Evolutionary conservation across 306 rosid genomes (phyloP).

Genomic region (Adenanthera pavonina): DNA sequence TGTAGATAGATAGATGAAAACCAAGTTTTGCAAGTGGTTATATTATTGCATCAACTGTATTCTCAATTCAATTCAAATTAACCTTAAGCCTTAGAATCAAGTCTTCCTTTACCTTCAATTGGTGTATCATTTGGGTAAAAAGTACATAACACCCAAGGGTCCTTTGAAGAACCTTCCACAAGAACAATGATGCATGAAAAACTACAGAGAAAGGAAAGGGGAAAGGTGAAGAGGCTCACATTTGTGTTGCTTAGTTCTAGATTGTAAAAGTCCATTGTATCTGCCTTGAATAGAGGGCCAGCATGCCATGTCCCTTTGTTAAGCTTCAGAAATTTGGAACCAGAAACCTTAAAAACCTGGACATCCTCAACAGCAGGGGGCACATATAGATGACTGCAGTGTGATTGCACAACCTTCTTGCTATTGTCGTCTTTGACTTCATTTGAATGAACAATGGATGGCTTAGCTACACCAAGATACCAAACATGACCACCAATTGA

Average conservation of each 20-base stretch:
- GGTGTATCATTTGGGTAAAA: background rate
- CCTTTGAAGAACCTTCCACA: conserved; percentile 13
- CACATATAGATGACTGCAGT: conserved; percentile 60
- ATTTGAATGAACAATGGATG: conserved; percentile 60
- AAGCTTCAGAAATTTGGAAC: conserved; percentile 82
- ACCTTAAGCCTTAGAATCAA: background rate
- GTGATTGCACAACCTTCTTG: conserved; percentile 49
- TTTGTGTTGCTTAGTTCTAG: conserved; percentile 74
- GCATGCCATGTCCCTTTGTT: conserved; percentile 93
- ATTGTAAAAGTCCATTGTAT: conserved; percentile 70
- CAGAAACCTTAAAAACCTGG: conserved; percentile 67
- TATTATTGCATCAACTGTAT: background rate
- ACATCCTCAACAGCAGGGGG: conserved; percentile 71
- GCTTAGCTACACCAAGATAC: conserved; percentile 89
- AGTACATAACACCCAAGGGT: background rate
- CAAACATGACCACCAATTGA: conserved; percentile 74
- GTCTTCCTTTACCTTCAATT: background rate
- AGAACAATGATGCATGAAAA: conserved; percentile 24
- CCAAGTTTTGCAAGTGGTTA: background rate
- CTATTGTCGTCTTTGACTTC: conserved; percentile 39
- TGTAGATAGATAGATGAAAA: background rate
- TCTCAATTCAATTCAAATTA: conserved; percentile 3
- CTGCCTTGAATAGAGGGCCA: conserved; percentile 76
- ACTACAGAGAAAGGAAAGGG: background rate
- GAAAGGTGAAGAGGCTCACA: conserved; percentile 48